Base-by-base conservation (phyloP, 2,329 filamentous ascomycete species). In the Pseudogymnoascus sp. region DNA sequence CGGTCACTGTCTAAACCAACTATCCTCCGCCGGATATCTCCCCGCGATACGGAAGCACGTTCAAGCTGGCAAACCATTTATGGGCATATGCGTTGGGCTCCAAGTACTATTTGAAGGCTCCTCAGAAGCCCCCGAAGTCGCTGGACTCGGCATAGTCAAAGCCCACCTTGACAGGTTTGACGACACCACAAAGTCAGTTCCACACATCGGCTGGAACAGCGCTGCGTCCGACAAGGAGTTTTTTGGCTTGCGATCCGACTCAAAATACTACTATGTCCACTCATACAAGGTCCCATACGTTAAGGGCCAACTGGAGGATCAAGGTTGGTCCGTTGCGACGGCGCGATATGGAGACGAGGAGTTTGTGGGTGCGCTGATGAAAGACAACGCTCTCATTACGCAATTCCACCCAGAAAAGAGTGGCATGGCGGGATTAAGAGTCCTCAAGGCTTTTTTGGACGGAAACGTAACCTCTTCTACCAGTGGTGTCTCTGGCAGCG, bases 221-320 rank as follows among this genome's bases (percentile, higher is more conserved):
- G 95, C 96, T 50, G 86, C 87, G 8, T 72, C 69, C 65, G 72
- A 77, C 16, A 77, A 83, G 66, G 83, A 80, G 68, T 83, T 97
- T 64, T 97, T 93, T 75, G 92, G 89, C 64, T 78, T 99, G 62
- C 80, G 84, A 29, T 87, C 90, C 0, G 82, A 82, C 62, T 96
- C 90, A 73, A 99, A 97, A 76, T 99, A 99, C 80, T 99, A 99
- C 79, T 99, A 99, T 73, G 93, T 99, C 63, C 95, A 99, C 80
- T 93, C 91, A 1, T 99, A 95, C 77, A 93, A 92, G 64, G 87
- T 86, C 26, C 88, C 88, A 2, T 96, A 97, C 74, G 77, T 78
- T 61, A 76, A 83, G 53, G 90, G 89, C 37, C 81, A 88, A 67
- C 81, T 97, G 11, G 92, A 97, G 76, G 80, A 80, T 63, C 82